A percentile compares a stretch with the other conserved stretches of the same genome.
These are phyloP conservation scores for Platanthera guangdongensis DNA, from an alignment of 106 monocot genomes.

Conservation along the genomic window DNA sequence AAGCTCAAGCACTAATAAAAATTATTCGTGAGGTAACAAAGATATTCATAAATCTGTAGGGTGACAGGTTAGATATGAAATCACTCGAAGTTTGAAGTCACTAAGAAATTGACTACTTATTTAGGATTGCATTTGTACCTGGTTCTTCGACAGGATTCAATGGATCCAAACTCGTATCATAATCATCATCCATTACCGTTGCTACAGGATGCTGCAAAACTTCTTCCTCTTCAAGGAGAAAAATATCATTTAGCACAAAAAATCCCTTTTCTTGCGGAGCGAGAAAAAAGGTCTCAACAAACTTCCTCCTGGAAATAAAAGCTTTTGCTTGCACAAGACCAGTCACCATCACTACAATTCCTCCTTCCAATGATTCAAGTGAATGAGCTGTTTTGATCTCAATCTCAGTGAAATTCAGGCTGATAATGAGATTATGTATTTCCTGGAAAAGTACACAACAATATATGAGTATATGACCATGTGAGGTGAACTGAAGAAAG, in stretches of 20 bases:
- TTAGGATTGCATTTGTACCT: conserved; percentile 19
- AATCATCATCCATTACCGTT: conserved; percentile 20
- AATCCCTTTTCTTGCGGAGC: conserved; percentile 73
- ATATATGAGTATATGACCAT: not conserved
- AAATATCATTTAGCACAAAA: conserved; percentile 65
- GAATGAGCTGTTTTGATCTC: conserved; percentile 62
- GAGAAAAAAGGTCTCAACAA: conserved; percentile 69
- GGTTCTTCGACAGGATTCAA: conserved; percentile 22
- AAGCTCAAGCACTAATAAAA: not conserved
- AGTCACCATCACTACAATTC: conserved; percentile 52
- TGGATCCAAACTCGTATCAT: conserved; percentile 12
- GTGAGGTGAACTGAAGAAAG: not conserved
- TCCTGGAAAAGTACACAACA: conserved; percentile 14
- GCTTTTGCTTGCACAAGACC: conserved; percentile 46
- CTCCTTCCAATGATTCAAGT: conserved; percentile 50
- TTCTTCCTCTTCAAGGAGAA: conserved; percentile 50
- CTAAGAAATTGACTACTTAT: not conserved
- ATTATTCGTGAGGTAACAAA: not conserved
- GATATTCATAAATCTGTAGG: not conserved
- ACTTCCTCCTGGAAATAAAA: conserved; percentile 29
- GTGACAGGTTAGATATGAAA: not conserved
- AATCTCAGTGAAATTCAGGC: conserved; percentile 37
- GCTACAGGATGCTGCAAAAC: conserved; percentile 11
- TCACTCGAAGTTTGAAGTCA: not conserved
- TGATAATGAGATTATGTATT: conserved; percentile 28